Base-by-base conservation (phyloP, 169 alveolate species). In the Cryptosporidium andersoni region DNA sequence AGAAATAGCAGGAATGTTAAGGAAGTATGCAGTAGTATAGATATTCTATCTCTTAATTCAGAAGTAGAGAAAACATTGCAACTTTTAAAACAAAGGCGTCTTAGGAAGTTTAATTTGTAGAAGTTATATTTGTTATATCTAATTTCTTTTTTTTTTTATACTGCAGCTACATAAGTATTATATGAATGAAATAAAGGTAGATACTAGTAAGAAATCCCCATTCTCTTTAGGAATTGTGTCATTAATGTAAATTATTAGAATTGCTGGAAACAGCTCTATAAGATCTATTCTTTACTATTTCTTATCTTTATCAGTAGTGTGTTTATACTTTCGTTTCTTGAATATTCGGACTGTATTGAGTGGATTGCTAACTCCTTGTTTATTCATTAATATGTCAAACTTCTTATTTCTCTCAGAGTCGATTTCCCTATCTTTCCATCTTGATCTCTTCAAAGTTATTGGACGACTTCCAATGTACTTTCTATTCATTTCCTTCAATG, bases 381-480 rank as follows among this genome's bases (percentile, higher is more conserved):
- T 42, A 51, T 58, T 74, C 9, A 51, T 49, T 68, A 74, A 58
- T 45, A 58, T 68, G 47, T 74, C 85, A 58, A 74, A 74, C 25
- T 34, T 74, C 49, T 58, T 74, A 63, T 93, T 93, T 64, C 89
- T 92, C 39, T 88, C 92, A 25, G 96, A 93, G 62, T 92, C 90
- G 1, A 93, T 65, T 64, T 93, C 95, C 82, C 98, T 93, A 56
- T 96, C 96, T 89, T 93, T 93, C 99, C 99, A 96, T 64, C 93
- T 94, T 56, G 98, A 93, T 65, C 95, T 93, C 90, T 91, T 94
- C 47, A 97, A 91, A 64, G 92, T 92, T 12, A 96, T 94, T 16
- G 99, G 99, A 65, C 98, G 93, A 90, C 95, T 95, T 4, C 99
- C 98, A 14, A 97, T 96, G 90, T 94, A 96, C 81, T 94, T 95